Conservation (phyloP, 1,284 basidiomycete species). For the Inonotus obliquus region DNA sequence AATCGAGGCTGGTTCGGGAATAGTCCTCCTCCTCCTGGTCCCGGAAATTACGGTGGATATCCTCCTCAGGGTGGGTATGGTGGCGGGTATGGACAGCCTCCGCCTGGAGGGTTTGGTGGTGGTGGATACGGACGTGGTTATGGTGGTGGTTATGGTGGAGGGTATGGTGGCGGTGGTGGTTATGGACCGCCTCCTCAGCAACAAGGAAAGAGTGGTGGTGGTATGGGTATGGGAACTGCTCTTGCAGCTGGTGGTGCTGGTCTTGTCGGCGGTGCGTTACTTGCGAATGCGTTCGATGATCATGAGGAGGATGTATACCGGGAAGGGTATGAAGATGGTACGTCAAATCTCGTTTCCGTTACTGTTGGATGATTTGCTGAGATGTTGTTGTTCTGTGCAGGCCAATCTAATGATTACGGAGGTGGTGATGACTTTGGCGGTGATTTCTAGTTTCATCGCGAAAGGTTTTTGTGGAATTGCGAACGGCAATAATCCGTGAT, state of each 20-base stretch:
- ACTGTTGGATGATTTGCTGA: too few species aligned
- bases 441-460: too few species aligned
- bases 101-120: not conserved
- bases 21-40: not conserved
- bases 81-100: constrained; percentile 13
- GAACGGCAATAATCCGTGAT: too few species aligned
- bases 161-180: too few species aligned
- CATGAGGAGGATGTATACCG: constrained; percentile 36
- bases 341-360: not conserved
- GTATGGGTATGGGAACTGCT: constrained; percentile 37
- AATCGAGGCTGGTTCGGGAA: constrained; percentile 29
- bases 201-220: constrained; percentile 35
- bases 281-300: constrained; percentile 47
- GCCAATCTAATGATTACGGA: too few species aligned
- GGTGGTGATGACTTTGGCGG: too few species aligned
- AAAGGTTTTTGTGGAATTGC: too few species aligned
- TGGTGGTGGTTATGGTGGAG: constrained; percentile 22
- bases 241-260: constrained; percentile 45
- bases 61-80: constrained; percentile 21
- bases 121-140: not conserved
- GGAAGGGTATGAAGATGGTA: constrained; percentile 37
- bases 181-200: too few species aligned
- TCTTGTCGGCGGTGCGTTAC: constrained; percentile 51
- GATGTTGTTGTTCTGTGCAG: too few species aligned
- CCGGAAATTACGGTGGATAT: constrained; percentile 19